Conservation (phyloP, 495 filamentous ascomycete species). For the Cairneyella variabilis region DNA sequence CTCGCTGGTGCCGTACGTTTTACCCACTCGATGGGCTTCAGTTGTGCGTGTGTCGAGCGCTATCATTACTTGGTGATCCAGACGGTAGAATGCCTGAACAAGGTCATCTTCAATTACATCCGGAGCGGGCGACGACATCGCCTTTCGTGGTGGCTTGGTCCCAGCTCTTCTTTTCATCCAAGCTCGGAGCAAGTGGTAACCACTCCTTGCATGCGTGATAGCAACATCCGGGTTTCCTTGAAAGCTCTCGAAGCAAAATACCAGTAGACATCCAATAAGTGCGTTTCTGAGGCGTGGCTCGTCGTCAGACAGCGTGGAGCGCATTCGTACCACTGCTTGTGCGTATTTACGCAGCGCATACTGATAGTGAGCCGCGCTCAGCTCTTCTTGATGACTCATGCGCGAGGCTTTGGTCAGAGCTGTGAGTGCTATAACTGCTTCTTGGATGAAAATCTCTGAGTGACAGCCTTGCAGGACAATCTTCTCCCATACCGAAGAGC, state of each 20-base stretch:
- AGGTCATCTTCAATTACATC: neutral
- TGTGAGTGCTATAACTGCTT: neutral
- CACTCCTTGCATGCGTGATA: neutral
- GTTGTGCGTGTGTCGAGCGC: neutral
- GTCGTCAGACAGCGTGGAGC: neutral
- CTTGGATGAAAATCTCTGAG: neutral
- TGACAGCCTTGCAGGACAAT: neutral
- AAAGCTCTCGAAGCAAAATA: neutral
- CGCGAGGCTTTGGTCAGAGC: no score
- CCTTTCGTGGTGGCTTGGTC: neutral
- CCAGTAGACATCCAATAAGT: neutral
- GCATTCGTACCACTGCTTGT: neutral
- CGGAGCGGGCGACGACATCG: neutral
- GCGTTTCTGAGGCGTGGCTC: neutral
- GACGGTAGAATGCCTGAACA: neutral
- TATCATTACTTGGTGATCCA: neutral
- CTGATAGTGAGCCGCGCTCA: neutral
- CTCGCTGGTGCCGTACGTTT: neutral
- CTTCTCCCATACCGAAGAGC: neutral
- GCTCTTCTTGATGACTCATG: neutral
- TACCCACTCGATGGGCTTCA: neutral
- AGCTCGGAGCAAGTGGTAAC: neutral
- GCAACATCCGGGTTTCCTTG: neutral
- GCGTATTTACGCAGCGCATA: slow-evolving; percentile 1
- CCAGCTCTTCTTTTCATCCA: neutral